A percentile compares a stretch with the other conserved stretches of the same genome.
Evolutionary conservation across 805 yeast genomes (phyloP).

Genomic region (Lipomyces orientalis): DNA sequence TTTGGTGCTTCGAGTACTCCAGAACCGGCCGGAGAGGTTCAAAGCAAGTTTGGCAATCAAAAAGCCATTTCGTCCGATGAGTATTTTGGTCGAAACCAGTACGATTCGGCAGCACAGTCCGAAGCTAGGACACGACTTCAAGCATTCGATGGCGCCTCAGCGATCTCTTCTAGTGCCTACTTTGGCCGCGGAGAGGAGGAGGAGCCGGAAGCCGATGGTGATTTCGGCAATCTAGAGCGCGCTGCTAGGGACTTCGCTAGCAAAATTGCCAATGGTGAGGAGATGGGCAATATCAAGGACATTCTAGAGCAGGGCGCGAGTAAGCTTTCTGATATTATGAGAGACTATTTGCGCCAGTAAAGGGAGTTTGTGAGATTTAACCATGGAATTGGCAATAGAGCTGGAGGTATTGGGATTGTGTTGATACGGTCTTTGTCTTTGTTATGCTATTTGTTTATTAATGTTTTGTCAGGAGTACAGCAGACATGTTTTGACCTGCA

Average conservation of each 20-base stretch:
- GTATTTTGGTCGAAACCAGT: conserved; percentile 85
- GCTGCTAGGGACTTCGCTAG: conserved; percentile 68
- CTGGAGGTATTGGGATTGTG: not conserved
- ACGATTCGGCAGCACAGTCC: conserved; percentile 73
- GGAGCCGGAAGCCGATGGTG: conserved; percentile 46
- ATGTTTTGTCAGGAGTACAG: not conserved
- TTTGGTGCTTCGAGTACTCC: conserved; percentile 55
- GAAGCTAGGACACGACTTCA: conserved; percentile 86
- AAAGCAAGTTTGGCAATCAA: conserved; percentile 76
- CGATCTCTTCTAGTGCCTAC: conserved; percentile 90
- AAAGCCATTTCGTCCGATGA: conserved; percentile 97
- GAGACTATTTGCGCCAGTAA: conserved; percentile 59
- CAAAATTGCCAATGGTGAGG: conserved; percentile 78
- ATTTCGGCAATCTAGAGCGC: conserved; percentile 58
- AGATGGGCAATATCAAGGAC: conserved; percentile 84
- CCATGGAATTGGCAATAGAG: conserved; percentile 1
- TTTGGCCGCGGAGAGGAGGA: conserved; percentile 80
- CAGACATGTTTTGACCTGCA: not conserved
- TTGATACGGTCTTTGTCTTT: not conserved
- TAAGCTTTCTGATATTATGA: conserved; percentile 79
- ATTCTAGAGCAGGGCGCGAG: conserved; percentile 94
- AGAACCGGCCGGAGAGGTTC: conserved; percentile 42
- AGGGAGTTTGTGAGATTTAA: not conserved
- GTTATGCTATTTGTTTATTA: not conserved
- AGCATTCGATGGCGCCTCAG: conserved; percentile 81